A percentile compares a stretch with the other conserved stretches of the same genome.
Conservation (phyloP, 2,329 filamentous ascomycete genomes). For the Penicillium sp. region DNA sequence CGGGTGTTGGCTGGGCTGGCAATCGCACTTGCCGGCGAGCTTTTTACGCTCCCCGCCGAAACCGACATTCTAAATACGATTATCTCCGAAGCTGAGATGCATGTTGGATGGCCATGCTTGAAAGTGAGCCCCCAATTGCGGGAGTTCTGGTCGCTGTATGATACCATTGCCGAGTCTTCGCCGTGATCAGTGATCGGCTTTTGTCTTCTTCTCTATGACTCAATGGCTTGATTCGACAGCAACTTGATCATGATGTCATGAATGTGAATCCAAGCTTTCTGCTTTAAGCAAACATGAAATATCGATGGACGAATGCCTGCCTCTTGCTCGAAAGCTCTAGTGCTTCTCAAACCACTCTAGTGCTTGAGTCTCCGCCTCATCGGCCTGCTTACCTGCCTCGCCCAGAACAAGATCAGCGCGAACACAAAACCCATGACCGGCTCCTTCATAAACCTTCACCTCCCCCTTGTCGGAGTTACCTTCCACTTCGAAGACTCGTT, state of each 20-base stretch:
- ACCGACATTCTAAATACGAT: not conserved
- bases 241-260: too few relatives aligned
- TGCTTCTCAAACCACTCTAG: constrained; percentile 18
- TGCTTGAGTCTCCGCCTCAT: constrained; percentile 30
- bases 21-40: too few relatives aligned
- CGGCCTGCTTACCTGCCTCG: constrained; percentile 24
- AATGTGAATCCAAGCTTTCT: too few relatives aligned
- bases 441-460: constrained; percentile 27
- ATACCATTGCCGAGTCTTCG: not conserved
- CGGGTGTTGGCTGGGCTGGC: too few relatives aligned
- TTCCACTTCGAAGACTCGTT: not conserved
- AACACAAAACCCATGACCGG: constrained; percentile 32
- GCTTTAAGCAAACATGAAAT: not conserved
- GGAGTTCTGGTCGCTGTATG: not conserved
- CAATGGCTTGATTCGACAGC: too few relatives aligned
- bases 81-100: not conserved
- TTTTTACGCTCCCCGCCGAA: too few relatives aligned
- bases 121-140: not conserved
- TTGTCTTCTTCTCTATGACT: too few relatives aligned
- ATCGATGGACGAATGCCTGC: not conserved
- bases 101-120: not conserved
- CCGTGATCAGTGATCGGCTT: too few relatives aligned
- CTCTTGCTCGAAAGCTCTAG: not conserved
- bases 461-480: constrained; percentile 45
- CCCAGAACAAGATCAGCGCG: constrained; percentile 25